These are phyloP conservation scores for Eimeria nieschulzi DNA, from an alignment of 169 alveolate species.

Conservation along the genomic window DNA sequence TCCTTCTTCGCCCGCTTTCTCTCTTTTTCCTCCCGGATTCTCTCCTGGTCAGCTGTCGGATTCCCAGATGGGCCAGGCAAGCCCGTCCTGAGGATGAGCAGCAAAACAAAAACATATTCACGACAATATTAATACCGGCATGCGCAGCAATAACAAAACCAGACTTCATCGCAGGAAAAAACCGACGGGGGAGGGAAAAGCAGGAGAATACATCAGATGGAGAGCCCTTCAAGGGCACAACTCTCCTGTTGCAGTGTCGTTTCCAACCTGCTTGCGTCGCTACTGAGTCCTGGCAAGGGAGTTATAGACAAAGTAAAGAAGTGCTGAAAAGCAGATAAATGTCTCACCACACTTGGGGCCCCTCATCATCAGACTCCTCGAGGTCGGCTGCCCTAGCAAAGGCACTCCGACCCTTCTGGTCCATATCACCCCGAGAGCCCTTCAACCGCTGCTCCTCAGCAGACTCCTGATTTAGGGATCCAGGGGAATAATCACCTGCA, in stretches of 20 bases:
- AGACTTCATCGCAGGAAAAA: too few relatives aligned
- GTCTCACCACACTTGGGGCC: constrained; percentile 1
- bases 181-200: not conserved
- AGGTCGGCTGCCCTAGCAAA: constrained; percentile 29
- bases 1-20: constrained; percentile 19
- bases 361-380: constrained; percentile 1
- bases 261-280: not conserved
- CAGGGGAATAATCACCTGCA: not conserved
- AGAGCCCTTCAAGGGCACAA: not conserved
- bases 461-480: not conserved
- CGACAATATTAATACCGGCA: not conserved
- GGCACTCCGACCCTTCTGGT: not conserved
- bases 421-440: constrained; percentile 4
- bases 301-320: not conserved
- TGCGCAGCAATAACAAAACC: too few relatives aligned
- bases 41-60: constrained; percentile 32
- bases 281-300: not conserved
- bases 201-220: not conserved
- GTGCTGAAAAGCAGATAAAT: not conserved
- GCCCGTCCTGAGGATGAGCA: constrained; percentile 23
- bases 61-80: not conserved
- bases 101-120: not conserved
- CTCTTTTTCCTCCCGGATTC: constrained; percentile 30
- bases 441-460: constrained; percentile 6
- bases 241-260: not conserved